These are phyloP conservation scores for Ziziphus jujuba DNA, from an alignment of 306 rosid species.

Conservation along the genomic window DNA sequence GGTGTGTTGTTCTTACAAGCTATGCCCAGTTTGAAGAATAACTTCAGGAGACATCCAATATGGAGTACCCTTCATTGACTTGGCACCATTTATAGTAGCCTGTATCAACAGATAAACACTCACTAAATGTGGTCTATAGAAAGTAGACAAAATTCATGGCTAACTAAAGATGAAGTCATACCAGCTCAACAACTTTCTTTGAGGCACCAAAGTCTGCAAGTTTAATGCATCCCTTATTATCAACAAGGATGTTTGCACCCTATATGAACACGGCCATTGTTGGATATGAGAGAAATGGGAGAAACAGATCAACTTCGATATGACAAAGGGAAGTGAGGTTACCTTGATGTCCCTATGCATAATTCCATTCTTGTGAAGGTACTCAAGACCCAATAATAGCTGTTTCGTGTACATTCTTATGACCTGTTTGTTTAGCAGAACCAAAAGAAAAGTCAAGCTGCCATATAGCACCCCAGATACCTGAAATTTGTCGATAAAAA, in stretches of 20 bases:
- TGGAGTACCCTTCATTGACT: conserved; percentile 96
- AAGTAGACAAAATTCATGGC: conserved; percentile 8
- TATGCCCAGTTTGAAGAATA: conserved; percentile 91
- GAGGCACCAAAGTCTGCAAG: conserved; percentile 99
- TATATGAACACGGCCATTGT: conserved; percentile 34
- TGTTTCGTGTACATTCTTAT: conserved; percentile 86
- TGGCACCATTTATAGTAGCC: conserved; percentile 92
- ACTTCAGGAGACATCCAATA: conserved; percentile 99
- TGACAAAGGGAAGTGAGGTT: conserved; percentile 8
- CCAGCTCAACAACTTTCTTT: conserved; percentile 96
- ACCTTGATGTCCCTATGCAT: conserved; percentile 98
- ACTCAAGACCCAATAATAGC: conserved; percentile 81
- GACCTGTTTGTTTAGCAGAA: conserved; percentile 42
- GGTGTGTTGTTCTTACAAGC: conserved; percentile 61
- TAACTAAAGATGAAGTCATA: conserved; percentile 30
- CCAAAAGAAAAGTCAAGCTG: neutral
- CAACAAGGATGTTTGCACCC: conserved; percentile 98
- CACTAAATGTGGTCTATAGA: conserved; percentile 14
- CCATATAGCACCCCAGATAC: conserved; percentile 7
- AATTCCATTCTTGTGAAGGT: conserved; percentile 79
- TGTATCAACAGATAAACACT: conserved; percentile 32
- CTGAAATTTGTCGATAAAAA: neutral
- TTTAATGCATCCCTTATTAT: conserved; percentile 92
- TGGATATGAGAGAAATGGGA: conserved; percentile 4
- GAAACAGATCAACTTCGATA: neutral